Evolutionary conservation across 805 yeast genomes (phyloP), one percentile per base, ranked within the genome.

Genomic region (Lipomyces japonicus): DNA sequence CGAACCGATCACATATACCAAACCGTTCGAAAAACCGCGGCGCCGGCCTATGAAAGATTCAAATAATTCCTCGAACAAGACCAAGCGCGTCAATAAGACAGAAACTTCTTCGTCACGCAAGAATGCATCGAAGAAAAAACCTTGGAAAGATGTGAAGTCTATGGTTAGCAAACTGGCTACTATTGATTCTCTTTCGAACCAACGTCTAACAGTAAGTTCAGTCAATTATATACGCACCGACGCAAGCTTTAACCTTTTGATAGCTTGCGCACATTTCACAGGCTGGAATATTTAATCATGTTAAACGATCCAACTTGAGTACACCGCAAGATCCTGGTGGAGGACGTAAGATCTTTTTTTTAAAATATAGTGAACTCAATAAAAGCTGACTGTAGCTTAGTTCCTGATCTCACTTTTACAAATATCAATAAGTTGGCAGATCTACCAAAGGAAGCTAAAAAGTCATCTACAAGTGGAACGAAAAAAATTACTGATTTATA

Each of bases 21-120:
- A 40, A 26, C 45, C 38, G 19, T 42, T 42, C 32, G 45, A 42
- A 21, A 42, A 42, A 23, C 45, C 45, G 5, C n/a, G 25, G 38
- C 31, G 45, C 6, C 35, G 18, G 4, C 45, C 45, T 21, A 42
- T 42, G 45, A 31, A 32, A 16, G 26, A 30, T 14, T 14, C 7
- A n/a, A 6, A 18, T 19, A 34, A 34, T 34, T 6, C n/a, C n/a
- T n/a, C n/a, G n/a, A n/a, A n/a, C n/a, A n/a, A n/a, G n/a, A n/a
- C n/a, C n/a, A n/a, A n/a, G n/a, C n/a, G n/a, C n/a, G n/a, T n/a
- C n/a, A n/a, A n/a, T n/a, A n/a, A n/a, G n/a, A n/a, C n/a, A n/a
- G n/a, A n/a, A n/a, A n/a, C n/a, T n/a, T n/a, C n/a, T n/a, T n/a
- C n/a, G n/a, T 35, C 39, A 35, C 14, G 22, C 39, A 22, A 24